Base-by-base conservation (phyloP, 257 asterid genomes). In the Scutellaria galericulata region DNA sequence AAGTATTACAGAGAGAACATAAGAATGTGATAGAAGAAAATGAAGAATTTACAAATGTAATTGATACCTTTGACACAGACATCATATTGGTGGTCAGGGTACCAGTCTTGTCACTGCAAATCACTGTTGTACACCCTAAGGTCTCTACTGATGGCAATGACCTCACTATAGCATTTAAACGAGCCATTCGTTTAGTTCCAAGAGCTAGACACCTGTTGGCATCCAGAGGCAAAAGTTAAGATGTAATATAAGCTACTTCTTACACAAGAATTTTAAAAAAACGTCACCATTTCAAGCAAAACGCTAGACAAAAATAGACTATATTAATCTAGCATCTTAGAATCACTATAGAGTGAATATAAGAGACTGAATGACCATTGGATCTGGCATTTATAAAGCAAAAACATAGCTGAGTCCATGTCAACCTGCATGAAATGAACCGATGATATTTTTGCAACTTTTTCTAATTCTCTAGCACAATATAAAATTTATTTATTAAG, bases 61-160 rank as follows among this genome's bases (percentile, higher is more conserved):
- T 65, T 60, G 57, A 70, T 55, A 92, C 98, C 99, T 95, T 92
- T 50, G 99, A 84, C 78, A 88, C 98, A 72, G 99, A 92, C 99
- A 95, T 95, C 99, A 95, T 95, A 82, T 92, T 95, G 69, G 99
- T 95, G 71, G 99, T 95, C 83, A 95, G 86, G 52, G 99, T 95
- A 75, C 99, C 99, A 72, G 99, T 95, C 89, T 95, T 95, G 86
- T 95, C 99, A 82, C 99, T 95, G 92, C 99, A 95, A 77, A 95
- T 95, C 76, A 95, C 99, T 9, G 99, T 95, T 76, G 99, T 95
- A 85, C 99, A 95, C 75, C 99, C 99, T 80, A 95, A 87, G 78
- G 99, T 95, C 89, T 95, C 99, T 41, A 95, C 99, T 27, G 99
- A 95, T 15, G 97, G 99, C 88, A 95, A 86, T 73, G 96, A 94